Base-by-base conservation (phyloP, 108 stramenopile genomes). In the Stephanodiscus triporus region DNA sequence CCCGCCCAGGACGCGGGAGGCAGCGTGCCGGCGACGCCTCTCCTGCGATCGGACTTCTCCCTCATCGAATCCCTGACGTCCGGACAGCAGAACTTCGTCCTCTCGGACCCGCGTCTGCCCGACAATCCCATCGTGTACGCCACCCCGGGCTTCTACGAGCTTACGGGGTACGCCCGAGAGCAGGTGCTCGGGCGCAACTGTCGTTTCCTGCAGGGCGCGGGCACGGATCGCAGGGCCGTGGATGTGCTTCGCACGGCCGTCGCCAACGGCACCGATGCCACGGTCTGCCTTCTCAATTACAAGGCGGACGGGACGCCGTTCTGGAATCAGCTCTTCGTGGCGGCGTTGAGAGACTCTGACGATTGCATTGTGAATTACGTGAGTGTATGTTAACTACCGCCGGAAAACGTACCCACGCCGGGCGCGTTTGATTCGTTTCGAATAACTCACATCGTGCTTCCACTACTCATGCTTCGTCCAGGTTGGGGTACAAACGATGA, bases 141-240 rank as follows among this genome's bases (percentile, higher is more conserved):
- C 19, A 88, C 86, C 64, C 85, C 83, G 53, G 93, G 93, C 36
- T 99, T 99, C 83, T 94, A 96, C 70, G 76, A 83, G 47, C 78
- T 99, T 34, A 98, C 99, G 13, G 99, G 99, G 22, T 99, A 99
- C 83, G 85, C 93, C 32, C 86, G 72, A 49, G 85, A 89, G 38
- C 93, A 99, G 70, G 94, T 99, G 13, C 81, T 99, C 16, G 98
- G 98, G n/a, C 87, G 96, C 26, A 99, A 99, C 80, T 99, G 98
- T 81, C 89, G 98, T 36, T 98, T 99, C 74, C 78, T 98, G 16
- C 97, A 98, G 80, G 97, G 97, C 9, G 87, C 91, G 19, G 90
- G 92, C 26, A 99, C 99, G 30, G 96, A 98, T 84, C 94, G 93
- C 8, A 87, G 83, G 66, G 78, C 96, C 61, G 97, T 99, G 6